These are phyloP conservation scores for Senecio squalidus DNA, from an alignment of 140 eudicot species.

Conservation along the genomic window DNA sequence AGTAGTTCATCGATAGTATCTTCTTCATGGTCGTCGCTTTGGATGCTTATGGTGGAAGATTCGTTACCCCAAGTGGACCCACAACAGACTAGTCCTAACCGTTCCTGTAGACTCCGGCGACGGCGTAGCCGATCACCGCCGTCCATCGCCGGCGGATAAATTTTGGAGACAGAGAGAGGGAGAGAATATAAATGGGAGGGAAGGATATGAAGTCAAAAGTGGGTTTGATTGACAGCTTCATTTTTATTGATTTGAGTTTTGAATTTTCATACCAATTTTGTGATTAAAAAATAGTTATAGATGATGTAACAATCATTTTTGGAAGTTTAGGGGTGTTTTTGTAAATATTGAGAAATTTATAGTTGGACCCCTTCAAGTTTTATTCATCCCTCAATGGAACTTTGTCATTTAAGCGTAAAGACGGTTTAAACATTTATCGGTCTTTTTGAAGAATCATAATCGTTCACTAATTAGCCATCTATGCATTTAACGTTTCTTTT, in stretches of 20 bases:
- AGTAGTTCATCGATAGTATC: conserved; percentile 9
- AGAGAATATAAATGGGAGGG: conserved; percentile 8
- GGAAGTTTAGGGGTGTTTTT: conserved; percentile 16
- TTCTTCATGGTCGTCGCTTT: conserved; percentile 29
- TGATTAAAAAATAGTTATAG: too few relatives aligned
- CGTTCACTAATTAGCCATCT: too few relatives aligned
- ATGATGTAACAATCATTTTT: conserved; percentile 2
- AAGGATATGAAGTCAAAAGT: conserved; percentile 18
- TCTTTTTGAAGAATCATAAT: too few relatives aligned
- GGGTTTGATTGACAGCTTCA: conserved; percentile 38
- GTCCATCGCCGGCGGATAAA: too few relatives aligned
- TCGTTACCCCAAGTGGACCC: conserved; percentile 62
- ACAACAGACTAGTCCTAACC: conserved; percentile 77
- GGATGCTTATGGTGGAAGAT: conserved; percentile 33
- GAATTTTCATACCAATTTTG: too few relatives aligned
- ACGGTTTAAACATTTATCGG: too few relatives aligned
- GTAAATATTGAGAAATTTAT: neutral
- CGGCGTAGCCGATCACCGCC: conserved; percentile 39
- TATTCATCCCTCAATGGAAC: neutral
- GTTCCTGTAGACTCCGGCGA: conserved; percentile 49
- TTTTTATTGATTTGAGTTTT: neutral
- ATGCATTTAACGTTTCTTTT: too few relatives aligned
- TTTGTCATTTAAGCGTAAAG: neutral
- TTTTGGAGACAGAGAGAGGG: too few relatives aligned
- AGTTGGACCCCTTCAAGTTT: neutral